Evolutionary conservation across 2,329 filamentous ascomycete genomes (phyloP).

Genomic region (Fusarium tanahbumbuense): DNA sequence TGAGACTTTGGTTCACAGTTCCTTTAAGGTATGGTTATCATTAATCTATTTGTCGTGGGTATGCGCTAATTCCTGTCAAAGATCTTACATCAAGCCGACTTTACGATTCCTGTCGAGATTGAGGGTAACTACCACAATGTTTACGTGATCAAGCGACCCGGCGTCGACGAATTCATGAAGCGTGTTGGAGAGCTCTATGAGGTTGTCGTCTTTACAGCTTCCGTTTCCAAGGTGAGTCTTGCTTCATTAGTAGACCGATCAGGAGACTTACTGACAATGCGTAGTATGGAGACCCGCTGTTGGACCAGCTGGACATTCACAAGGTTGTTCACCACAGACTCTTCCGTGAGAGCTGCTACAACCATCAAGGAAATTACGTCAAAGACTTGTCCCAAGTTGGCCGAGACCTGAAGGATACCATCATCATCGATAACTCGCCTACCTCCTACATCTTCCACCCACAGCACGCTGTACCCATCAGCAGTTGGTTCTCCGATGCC

Average conservation of each 20-base stretch:
- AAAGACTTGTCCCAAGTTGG: conserved; percentile 99
- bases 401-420: conserved; percentile 94
- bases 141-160: conserved; percentile 99
- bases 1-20: conserved; percentile 97
- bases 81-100: conserved; percentile 98
- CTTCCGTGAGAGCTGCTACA: conserved; percentile 98
- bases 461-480: conserved; percentile 98
- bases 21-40: conserved; percentile 81
- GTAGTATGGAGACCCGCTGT: conserved; percentile 92
- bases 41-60: neutral
- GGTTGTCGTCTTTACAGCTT: conserved; percentile 98
- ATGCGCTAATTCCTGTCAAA: conserved; percentile 55
- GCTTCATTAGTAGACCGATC: neutral
- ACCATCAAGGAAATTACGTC: conserved; percentile 99
- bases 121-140: conserved; percentile 99
- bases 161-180: conserved; percentile 99
- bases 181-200: conserved; percentile 97
- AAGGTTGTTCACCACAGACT: conserved; percentile 94
- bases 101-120: conserved; percentile 98
- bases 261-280: conserved; percentile 47
- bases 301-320: conserved; percentile 98
- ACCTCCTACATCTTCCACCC: conserved; percentile 99
- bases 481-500: conserved; percentile 99
- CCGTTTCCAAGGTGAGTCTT: conserved; percentile 85
- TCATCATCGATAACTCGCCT: conserved; percentile 99